Base-by-base conservation (phyloP, 352 stramenopile genomes). In the Phytophthora gonapodyides region DNA sequence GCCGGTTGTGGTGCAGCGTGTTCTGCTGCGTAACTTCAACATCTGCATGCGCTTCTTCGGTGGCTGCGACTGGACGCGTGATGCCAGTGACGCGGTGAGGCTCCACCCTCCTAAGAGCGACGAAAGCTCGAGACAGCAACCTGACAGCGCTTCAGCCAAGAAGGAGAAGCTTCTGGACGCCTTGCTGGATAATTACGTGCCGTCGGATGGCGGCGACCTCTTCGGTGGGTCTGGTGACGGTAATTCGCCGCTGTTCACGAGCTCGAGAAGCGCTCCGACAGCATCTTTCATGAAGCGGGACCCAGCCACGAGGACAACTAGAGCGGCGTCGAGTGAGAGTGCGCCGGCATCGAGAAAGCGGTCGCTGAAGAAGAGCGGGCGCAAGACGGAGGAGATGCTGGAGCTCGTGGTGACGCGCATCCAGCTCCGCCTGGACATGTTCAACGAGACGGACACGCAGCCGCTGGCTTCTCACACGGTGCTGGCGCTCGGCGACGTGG, bases 311-410 rank as follows among this genome's bases (percentile, higher is more conserved):
- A 67, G 65, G 49, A 63, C 62, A 53, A 62, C 35, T 17, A 50
- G 64, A 19, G 43, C 68, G 37, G 51, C 51, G 3, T 76, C 64
- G 34, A 77, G 45, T 41, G 57, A 56, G 10, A 30, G 27, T 2
- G 53, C 40, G 5, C 54, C 43, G 11, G 60, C 50, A 21, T 61
- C 69, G 49, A 56, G 78, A 34, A 91, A 90, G 57, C 76, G 81
- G 7, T 87, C 77, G 2, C 65, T 89, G 24, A 94, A 89, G 57
- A 94, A 91, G 57, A 88, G 73, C 43, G 84, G 86, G 5, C 73
- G 87, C 7, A 96, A 96, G 62, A 96, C 87, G 0, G 87, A 96
- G 59, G 85, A 96, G 68, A 96, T 96, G 87, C 73, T 96, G 1
- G 87, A 96, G 63, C 47, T 96, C 47, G 72, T 87, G 11, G 73